phyloP scores from a whole-genome alignment of 2,329 filamentous ascomycete species.

The Oidium heveae region DNA sequence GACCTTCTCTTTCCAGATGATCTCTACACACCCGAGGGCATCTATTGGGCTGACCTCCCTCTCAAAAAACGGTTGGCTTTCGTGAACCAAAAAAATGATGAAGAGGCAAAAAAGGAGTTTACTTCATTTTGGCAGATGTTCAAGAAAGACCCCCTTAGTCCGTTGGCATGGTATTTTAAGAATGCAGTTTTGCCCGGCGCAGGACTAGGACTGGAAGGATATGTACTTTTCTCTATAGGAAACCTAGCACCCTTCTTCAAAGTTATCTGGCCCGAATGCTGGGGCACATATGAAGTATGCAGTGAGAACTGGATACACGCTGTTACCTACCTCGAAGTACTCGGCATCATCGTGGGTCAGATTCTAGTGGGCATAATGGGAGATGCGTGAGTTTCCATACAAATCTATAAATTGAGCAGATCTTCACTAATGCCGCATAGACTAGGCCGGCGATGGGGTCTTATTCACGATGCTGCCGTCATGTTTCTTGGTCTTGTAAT shows the following conservation, averaged over 20 bases:
- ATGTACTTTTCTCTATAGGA: conserved; percentile 57
- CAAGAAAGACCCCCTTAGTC: conserved; percentile 65
- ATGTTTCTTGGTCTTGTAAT: conserved; percentile 87
- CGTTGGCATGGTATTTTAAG: conserved; percentile 64
- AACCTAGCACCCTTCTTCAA: conserved; percentile 68
- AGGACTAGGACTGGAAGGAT: conserved; percentile 71
- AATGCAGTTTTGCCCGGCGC: conserved; percentile 85
- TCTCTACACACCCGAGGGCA: conserved; percentile 55
- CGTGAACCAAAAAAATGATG: conserved; percentile 44
- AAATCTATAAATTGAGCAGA: background rate
- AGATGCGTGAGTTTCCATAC: conserved; percentile 26
- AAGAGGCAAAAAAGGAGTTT: conserved; percentile 45
- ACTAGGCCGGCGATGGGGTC: conserved; percentile 79
- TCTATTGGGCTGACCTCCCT: conserved; percentile 82
- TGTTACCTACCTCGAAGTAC: conserved; percentile 77
- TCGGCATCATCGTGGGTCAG: conserved; percentile 87
- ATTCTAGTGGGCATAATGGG: conserved; percentile 60
- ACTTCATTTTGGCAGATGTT: conserved; percentile 47
- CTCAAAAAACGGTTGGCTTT: conserved; percentile 46
- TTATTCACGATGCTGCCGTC: conserved; percentile 83
- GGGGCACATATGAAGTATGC: conserved; percentile 41
- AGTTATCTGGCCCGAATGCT: conserved; percentile 53
- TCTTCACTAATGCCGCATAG: conserved; percentile 16
- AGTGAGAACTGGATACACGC: conserved; percentile 56
- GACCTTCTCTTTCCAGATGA: conserved; percentile 63